Conservation (phyloP, 768 basidiomycete species). For the Agaricus blazei region DNA sequence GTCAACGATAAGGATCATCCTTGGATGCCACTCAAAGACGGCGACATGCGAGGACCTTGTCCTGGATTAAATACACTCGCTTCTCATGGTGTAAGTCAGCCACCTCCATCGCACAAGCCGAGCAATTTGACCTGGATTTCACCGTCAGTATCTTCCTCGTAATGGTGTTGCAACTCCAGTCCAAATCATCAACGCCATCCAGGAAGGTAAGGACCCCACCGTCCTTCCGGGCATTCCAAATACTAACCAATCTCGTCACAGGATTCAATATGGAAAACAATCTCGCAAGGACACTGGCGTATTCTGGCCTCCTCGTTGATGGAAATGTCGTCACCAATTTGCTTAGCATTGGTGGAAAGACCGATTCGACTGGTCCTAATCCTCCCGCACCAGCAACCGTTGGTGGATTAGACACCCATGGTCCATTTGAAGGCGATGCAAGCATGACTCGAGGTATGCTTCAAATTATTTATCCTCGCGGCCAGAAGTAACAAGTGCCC, state of each 20-base stretch:
- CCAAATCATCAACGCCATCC: constrained; percentile 13
- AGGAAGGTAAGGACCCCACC: constrained; percentile 10
- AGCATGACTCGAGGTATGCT: constrained; percentile 11
- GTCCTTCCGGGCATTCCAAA: background rate
- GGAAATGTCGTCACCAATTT: constrained; percentile 16
- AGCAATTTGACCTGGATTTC: background rate
- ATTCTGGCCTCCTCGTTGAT: constrained; percentile 15
- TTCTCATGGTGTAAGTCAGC: constrained; percentile 14
- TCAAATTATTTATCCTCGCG: too few species aligned
- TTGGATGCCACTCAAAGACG: constrained; percentile 10
- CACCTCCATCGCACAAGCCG: background rate
- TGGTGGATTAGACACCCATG: constrained; percentile 17
- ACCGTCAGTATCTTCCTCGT: constrained; percentile 11
- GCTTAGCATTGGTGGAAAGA: constrained; percentile 17
- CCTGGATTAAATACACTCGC: constrained; percentile 18
- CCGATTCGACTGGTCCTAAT: constrained; percentile 12
- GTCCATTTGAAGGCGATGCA: constrained; percentile 15
- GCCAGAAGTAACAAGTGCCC: background rate
- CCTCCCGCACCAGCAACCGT: constrained; percentile 16
- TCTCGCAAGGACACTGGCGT: constrained; percentile 12
- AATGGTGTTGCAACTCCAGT: constrained; percentile 13
- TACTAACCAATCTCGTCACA: background rate
- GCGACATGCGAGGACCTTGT: constrained; percentile 15
- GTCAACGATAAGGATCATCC: constrained; percentile 14
- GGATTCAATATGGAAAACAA: constrained; percentile 18